These are phyloP conservation scores for Cordia subcordata DNA, from an alignment of 257 asterid genomes.

Conservation along the genomic window DNA sequence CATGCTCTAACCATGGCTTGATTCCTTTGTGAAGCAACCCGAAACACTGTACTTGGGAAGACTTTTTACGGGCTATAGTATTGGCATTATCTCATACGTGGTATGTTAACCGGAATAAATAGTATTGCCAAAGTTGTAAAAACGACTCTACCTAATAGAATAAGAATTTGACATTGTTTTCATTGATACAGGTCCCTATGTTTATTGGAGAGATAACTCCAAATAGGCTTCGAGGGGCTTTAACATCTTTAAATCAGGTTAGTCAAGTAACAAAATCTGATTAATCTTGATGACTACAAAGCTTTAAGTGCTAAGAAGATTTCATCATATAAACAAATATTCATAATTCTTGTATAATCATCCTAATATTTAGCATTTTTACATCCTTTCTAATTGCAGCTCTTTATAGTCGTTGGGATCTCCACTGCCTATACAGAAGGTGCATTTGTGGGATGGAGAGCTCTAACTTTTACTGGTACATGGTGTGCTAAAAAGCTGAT, in stretches of 20 bases:
- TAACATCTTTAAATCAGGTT: constrained; percentile 78
- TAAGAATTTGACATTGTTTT: no score
- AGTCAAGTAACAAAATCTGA: neutral
- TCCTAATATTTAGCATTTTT: neutral
- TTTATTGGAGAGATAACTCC: constrained; percentile 85
- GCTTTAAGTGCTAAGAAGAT: no score
- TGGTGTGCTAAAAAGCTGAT: no score
- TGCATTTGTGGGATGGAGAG: constrained; percentile 22
- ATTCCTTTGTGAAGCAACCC: constrained; percentile 13
- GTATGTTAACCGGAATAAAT: constrained; percentile 20
- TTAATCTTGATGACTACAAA: no score
- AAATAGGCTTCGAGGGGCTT: constrained; percentile 57
- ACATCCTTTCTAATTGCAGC: constrained; percentile 9
- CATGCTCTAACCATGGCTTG: neutral
- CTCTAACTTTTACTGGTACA: constrained; percentile 23
- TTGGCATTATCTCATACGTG: constrained; percentile 41
- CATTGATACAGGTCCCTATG: constrained; percentile 67
- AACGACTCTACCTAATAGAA: no score
- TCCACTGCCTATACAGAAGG: constrained; percentile 16
- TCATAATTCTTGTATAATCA: neutral
- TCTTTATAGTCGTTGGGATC: constrained; percentile 20
- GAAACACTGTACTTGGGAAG: constrained; percentile 39
- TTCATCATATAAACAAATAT: neutral
- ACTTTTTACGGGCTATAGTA: constrained; percentile 38
- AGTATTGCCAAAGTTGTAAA: no score